Evolutionary conservation across 352 stramenopile genomes (phyloP).

Genomic region (Globisporangium nodosum): DNA sequence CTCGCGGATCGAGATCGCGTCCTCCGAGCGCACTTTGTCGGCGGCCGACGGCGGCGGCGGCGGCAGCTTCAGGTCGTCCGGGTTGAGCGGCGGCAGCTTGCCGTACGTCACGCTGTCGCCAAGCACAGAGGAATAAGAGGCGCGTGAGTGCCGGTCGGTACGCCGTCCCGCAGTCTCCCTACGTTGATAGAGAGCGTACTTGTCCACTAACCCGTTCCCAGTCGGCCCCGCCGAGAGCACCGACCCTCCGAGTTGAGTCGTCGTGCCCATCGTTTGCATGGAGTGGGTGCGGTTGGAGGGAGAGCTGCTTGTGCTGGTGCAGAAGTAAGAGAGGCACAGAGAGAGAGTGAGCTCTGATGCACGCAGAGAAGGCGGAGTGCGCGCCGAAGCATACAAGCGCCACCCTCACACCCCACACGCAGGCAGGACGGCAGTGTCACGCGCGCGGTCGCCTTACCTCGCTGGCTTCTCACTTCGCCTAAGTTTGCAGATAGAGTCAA

Average conservation of each 20-base stretch:
- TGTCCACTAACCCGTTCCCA: slow-evolving; percentile 48
- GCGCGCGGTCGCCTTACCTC: too few species aligned
- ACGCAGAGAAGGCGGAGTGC: too few species aligned
- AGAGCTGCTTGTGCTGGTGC: not conserved
- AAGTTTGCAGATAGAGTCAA: too few species aligned
- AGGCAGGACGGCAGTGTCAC: too few species aligned
- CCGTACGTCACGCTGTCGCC: slow-evolving; percentile 51
- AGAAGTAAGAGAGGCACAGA: not conserved
- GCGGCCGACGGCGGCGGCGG: slow-evolving; percentile 68
- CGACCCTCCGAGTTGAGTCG: slow-evolving; percentile 42
- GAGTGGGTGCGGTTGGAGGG: not conserved
- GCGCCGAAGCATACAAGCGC: too few species aligned
- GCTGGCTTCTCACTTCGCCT: too few species aligned
- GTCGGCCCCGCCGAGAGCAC: slow-evolving; percentile 55
- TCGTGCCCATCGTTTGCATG: slow-evolving; percentile 24
- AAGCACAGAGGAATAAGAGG: slow-evolving; percentile 10
- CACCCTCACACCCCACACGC: too few species aligned
- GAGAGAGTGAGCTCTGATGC: too few species aligned
- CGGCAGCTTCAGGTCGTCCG: slow-evolving; percentile 80
- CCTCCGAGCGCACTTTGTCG: slow-evolving; percentile 54
- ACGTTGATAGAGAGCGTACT: slow-evolving; percentile 14
- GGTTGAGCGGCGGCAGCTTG: slow-evolving; percentile 79
- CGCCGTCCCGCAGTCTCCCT: not conserved
- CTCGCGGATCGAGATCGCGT: slow-evolving; percentile 77
- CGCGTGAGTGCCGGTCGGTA: not conserved